phyloP scores from a whole-genome alignment of 768 basidiomycete species.

The Leccinum variicolor region DNA sequence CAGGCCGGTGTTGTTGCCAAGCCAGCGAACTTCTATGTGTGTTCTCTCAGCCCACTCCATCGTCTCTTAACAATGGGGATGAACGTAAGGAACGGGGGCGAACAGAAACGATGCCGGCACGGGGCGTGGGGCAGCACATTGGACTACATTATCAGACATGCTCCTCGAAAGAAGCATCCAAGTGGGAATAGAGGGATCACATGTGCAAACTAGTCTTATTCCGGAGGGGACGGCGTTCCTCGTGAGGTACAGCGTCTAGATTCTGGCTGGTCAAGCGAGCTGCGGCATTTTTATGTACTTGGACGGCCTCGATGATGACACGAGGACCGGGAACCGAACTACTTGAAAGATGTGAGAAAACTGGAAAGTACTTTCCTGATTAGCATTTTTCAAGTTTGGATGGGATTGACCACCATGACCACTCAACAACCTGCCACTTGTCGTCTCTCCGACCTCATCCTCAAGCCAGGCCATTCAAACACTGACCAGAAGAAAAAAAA shows the following conservation, averaged over 20 bases:
- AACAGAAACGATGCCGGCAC: too few species aligned
- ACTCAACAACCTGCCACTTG: not conserved
- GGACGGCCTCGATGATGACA: not conserved
- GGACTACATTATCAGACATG: too few species aligned
- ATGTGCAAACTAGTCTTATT: not conserved
- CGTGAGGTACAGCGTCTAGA: too few species aligned
- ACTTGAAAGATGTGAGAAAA: not conserved
- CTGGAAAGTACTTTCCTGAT: conserved; percentile 12
- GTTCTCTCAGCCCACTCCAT: too few species aligned
- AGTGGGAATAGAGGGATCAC: not conserved
- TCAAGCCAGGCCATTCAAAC: not conserved
- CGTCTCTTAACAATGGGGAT: too few species aligned
- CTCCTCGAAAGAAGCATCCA: not conserved
- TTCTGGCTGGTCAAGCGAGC: too few species aligned
- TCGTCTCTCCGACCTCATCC: not conserved
- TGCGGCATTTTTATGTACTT: not conserved
- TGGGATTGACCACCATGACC: not conserved
- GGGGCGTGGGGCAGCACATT: too few species aligned
- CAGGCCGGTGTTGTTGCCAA: too few species aligned
- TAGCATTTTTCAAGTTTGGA: conserved; percentile 1
- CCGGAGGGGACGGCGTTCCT: not conserved
- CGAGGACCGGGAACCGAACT: not conserved
- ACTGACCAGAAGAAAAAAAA: conserved; percentile 64
- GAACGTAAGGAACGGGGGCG: too few species aligned
- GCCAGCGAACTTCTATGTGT: too few species aligned